Percentiles rank a stretch among this genome's conserved stretches.
Evolutionary conservation across 371 early-diverging fungal genomes (phyloP).

Genomic region (Mucor plumbeus): DNA sequence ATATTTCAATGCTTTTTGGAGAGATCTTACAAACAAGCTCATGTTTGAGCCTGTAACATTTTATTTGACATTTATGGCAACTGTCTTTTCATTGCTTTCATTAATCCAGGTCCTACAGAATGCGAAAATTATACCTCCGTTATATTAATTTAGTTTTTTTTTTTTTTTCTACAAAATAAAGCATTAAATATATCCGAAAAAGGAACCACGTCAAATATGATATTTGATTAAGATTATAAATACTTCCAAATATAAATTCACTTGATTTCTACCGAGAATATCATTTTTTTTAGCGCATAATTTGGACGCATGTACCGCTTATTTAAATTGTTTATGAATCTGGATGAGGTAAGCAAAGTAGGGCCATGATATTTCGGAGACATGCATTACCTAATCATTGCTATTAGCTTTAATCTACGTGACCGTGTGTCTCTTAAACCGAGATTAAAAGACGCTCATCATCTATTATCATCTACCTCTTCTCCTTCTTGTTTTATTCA

Average conservation of each 20-base stretch:
- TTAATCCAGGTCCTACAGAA: slow-evolving; percentile 9
- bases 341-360: neutral
- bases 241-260: neutral
- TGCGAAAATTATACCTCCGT: slow-evolving; percentile 13
- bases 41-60: slow-evolving; percentile 13
- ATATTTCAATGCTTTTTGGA: slow-evolving; percentile 12
- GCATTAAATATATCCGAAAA: neutral
- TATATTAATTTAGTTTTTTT: neutral
- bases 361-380: neutral
- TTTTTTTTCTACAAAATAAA: neutral
- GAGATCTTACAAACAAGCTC: slow-evolving; percentile 7
- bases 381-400: neutral
- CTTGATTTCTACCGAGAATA: neutral
- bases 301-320: neutral
- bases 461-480: neutral
- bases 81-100: slow-evolving; percentile 5
- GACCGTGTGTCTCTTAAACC: slow-evolving; percentile 6
- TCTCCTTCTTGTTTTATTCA: neutral
- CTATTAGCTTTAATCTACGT: neutral
- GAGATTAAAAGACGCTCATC: neutral
- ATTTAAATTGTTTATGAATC: neutral
- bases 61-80: slow-evolving; percentile 10
- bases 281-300: neutral
- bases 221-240: neutral
- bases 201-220: neutral